phyloP scores from a whole-genome alignment of 805 yeast genomes.

The Barnettozyma sucrosica region DNA sequence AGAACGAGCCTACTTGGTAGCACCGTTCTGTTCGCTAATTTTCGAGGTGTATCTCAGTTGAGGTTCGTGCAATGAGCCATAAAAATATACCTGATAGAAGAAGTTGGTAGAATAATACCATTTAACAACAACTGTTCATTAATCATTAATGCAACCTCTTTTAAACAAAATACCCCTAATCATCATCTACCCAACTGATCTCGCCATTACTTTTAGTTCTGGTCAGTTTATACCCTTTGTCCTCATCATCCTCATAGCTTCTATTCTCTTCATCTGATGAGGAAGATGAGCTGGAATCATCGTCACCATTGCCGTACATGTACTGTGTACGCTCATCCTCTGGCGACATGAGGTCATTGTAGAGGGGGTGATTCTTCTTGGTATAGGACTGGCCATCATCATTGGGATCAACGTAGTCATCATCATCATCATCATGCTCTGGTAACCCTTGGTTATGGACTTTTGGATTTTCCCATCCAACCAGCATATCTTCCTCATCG shows the following conservation, averaged over 20 bases:
- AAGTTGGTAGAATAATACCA: too few species aligned
- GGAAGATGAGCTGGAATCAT: constrained; percentile 14
- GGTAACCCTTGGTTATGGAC: constrained; percentile 10
- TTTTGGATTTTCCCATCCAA: constrained; percentile 16
- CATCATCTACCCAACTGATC: constrained; percentile 30
- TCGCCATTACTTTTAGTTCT: constrained; percentile 35
- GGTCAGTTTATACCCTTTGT: constrained; percentile 28
- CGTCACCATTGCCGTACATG: constrained; percentile 19
- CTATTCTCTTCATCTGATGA: constrained; percentile 23
- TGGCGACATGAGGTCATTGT: constrained; percentile 31
- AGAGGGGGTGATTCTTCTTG: constrained; percentile 54
- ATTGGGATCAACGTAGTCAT: constrained; percentile 73
- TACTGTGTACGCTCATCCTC: constrained; percentile 21
- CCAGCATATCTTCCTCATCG: constrained; percentile 28
- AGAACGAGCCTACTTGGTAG: too few species aligned
- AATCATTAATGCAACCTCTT: constrained; percentile 7
- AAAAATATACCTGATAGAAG: too few species aligned
- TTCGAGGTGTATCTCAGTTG: too few species aligned
- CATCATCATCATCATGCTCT: constrained; percentile 45
- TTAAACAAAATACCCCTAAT: constrained; percentile 4
- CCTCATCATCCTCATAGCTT: constrained; percentile 28
- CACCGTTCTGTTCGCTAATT: too few species aligned
- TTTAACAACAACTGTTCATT: constrained; percentile 7
- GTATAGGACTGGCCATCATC: constrained; percentile 76
- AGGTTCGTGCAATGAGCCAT: too few species aligned